phyloP scores from a whole-genome alignment of 164 flowering plant species.

The Stephania cephalantha region DNA sequence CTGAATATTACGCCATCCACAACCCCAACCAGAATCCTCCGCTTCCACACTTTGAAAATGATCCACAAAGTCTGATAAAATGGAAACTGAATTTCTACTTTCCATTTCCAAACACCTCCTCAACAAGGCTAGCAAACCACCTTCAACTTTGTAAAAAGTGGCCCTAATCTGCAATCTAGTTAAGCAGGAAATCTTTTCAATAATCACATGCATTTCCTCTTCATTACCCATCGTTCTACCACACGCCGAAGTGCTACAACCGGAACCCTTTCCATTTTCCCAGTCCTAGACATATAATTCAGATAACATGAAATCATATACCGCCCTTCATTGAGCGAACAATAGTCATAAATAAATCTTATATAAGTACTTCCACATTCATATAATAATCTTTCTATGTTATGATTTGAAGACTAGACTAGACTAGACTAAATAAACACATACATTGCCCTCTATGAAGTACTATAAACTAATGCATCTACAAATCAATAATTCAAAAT shows the following conservation, averaged over 20 bases:
- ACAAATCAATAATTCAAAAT: neutral
- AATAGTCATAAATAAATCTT: neutral
- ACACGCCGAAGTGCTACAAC: conserved; percentile 8
- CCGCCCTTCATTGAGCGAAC: neutral
- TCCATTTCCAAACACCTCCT: conserved; percentile 58
- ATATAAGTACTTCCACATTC: neutral
- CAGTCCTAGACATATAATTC: neutral
- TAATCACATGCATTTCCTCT: conserved; percentile 7
- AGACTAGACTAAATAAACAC: neutral
- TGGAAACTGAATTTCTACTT: conserved; percentile 23
- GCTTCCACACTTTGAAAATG: conserved; percentile 59
- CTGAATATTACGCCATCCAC: conserved; percentile 98
- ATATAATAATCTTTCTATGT: neutral
- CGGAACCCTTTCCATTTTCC: neutral
- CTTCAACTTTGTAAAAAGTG: conserved; percentile 40
- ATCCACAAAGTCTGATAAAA: conserved; percentile 51
- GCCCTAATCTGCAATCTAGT: conserved; percentile 37
- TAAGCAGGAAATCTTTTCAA: conserved; percentile 32
- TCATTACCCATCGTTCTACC: neutral
- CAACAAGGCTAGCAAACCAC: conserved; percentile 56
- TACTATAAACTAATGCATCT: neutral
- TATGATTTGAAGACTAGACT: neutral
- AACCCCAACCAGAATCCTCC: conserved; percentile 86
- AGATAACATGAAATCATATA: neutral
- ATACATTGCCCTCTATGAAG: neutral